A percentile compares a stretch with the other conserved stretches of the same genome.
Evolutionary conservation across 805 yeast species (phyloP).

Genomic region (Yarrowia deformans): DNA sequence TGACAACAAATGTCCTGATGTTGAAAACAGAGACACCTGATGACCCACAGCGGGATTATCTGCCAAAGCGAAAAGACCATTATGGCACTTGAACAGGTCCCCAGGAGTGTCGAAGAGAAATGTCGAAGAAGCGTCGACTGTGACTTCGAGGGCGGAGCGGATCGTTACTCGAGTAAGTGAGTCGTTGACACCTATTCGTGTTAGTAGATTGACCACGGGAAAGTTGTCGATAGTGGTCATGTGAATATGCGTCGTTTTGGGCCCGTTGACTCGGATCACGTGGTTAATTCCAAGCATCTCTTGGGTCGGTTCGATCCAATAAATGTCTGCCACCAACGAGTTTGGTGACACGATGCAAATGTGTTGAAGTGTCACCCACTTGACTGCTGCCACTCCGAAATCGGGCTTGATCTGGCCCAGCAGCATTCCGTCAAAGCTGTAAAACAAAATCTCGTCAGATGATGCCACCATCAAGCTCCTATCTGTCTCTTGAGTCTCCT

Average conservation of each 20-base stretch:
- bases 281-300: conserved; percentile 22
- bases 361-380: conserved; percentile 25
- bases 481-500: neutral
- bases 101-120: conserved; percentile 20
- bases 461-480: conserved; percentile 9
- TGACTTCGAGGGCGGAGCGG: conserved; percentile 12
- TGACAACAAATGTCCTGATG: conserved; percentile 4
- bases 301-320: conserved; percentile 22
- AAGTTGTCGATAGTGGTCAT: conserved; percentile 20
- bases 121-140: conserved; percentile 16
- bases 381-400: conserved; percentile 25
- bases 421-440: conserved; percentile 5
- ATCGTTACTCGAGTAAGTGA: conserved; percentile 12
- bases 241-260: conserved; percentile 15
- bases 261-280: conserved; percentile 26
- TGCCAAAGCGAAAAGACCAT: conserved; percentile 20
- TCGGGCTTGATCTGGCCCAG: conserved; percentile 30
- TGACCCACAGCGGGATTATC: conserved; percentile 31
- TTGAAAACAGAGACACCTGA: conserved; percentile 14
- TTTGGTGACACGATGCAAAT: conserved; percentile 13
- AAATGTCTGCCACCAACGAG: conserved; percentile 17
- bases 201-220: conserved; percentile 24
- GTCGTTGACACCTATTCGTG: conserved; percentile 16
- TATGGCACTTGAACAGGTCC: conserved; percentile 19
- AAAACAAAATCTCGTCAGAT: neutral